Percentiles rank a stretch among this genome's conserved stretches.
phyloP scores from a whole-genome alignment of 2,329 filamentous ascomycete species.

The Pleoardoris graminearum region DNA sequence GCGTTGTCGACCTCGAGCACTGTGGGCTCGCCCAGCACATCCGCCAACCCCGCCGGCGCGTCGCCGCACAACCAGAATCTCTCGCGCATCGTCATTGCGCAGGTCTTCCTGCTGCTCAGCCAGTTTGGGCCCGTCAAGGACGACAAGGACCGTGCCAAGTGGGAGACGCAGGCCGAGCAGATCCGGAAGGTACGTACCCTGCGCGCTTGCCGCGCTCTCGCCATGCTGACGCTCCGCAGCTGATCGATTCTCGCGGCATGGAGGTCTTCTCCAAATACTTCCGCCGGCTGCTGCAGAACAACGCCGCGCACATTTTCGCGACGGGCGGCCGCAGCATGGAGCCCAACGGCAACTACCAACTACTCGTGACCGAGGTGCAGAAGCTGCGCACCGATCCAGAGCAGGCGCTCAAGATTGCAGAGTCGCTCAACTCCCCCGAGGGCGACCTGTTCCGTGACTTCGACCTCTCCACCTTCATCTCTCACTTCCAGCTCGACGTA shows the following conservation, averaged over 20 bases:
- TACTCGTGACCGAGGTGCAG: conserved; percentile 81
- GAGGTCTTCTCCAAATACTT: conserved; percentile 98
- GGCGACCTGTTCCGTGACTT: conserved; percentile 96
- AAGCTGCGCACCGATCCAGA: conserved; percentile 80
- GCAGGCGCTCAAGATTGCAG: conserved; percentile 87
- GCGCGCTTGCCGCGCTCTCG: conserved; percentile 8
- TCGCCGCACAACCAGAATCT: conserved; percentile 56
- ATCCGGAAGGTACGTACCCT: conserved; percentile 75
- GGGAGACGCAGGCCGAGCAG: conserved; percentile 88
- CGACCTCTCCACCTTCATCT: conserved; percentile 91
- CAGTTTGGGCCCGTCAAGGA: conserved; percentile 75
- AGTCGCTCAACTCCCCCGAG: conserved; percentile 86
- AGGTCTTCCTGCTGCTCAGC: conserved; percentile 91
- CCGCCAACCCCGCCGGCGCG: conserved; percentile 50
- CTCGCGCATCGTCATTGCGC: conserved; percentile 91
- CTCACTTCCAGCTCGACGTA: conserved; percentile 92
- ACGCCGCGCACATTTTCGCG: conserved; percentile 89
- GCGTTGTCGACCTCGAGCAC: conserved; percentile 60
- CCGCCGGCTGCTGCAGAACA: conserved; percentile 85
- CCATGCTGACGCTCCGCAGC: conserved; percentile 54
- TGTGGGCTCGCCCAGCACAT: conserved; percentile 57
- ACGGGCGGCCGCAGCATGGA: conserved; percentile 72
- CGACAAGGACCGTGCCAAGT: conserved; percentile 88
- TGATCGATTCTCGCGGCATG: conserved; percentile 98
- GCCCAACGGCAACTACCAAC: conserved; percentile 78